Conservation (phyloP, 352 stramenopile genomes). For the Pythium insidiosum region DNA sequence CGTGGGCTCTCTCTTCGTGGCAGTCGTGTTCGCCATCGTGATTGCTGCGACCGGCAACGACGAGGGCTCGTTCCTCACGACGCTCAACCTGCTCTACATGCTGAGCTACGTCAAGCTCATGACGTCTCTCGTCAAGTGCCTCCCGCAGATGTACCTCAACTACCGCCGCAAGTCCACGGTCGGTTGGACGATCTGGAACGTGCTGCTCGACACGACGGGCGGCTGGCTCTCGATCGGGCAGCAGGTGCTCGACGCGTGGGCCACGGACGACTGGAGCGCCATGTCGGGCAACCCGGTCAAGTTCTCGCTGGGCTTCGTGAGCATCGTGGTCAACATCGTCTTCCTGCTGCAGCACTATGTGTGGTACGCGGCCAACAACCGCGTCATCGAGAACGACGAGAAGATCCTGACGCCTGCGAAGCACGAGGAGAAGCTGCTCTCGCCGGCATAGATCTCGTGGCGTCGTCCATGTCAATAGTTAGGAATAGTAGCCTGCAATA, state of each 20-base stretch:
- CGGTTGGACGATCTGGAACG: conserved; percentile 97
- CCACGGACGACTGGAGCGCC: conserved; percentile 89
- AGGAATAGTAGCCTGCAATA: too few relatives aligned
- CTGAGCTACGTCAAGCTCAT: conserved; percentile 94
- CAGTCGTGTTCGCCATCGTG: conserved; percentile 36
- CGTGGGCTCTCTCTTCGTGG: conserved; percentile 32
- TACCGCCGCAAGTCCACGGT: conserved; percentile 91
- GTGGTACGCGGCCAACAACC: conserved; percentile 77
- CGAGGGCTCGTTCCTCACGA: conserved; percentile 60
- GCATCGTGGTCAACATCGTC: conserved; percentile 95
- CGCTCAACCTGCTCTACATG: conserved; percentile 90
- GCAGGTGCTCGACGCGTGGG: conserved; percentile 89
- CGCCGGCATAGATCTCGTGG: too few relatives aligned
- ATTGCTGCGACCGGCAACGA: conserved; percentile 33
- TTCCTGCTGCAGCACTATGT: conserved; percentile 97
- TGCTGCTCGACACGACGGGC: conserved; percentile 95
- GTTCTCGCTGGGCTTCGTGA: conserved; percentile 92
- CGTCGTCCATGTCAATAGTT: too few relatives aligned
- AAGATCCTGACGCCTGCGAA: too few relatives aligned
- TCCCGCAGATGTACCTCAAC: conserved; percentile 95
- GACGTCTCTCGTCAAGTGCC: conserved; percentile 94
- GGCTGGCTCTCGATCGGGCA: conserved; percentile 89
- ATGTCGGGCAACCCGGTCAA: conserved; percentile 95
- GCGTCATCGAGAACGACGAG: conserved; percentile 30
- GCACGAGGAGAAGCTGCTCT: too few relatives aligned